These are phyloP conservation scores for Phialemoniopsis sp. DNA, from an alignment of 2,329 filamentous ascomycete genomes.

Conservation along the genomic window DNA sequence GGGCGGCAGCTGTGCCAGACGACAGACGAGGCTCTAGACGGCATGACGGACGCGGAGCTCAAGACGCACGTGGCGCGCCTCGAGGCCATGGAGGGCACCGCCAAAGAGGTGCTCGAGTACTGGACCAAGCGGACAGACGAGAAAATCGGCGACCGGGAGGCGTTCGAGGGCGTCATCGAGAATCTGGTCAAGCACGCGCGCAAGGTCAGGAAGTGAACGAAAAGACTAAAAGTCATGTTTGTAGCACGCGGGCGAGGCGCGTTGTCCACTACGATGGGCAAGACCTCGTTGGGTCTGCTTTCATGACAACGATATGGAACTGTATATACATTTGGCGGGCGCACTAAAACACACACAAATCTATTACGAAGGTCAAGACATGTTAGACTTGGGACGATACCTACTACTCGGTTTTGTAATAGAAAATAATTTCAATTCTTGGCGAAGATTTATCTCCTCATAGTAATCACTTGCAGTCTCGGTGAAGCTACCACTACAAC, in stretches of 20 bases:
- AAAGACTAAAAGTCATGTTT: too few species aligned
- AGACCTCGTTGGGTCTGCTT: too few species aligned
- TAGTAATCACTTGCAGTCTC: too few species aligned
- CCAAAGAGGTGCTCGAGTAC: conserved; percentile 76
- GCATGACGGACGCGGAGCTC: conserved; percentile 76
- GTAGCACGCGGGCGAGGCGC: too few species aligned
- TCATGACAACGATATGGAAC: too few species aligned
- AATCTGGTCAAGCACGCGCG: conserved; percentile 90
- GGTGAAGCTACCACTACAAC: too few species aligned
- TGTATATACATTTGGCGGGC: too few species aligned
- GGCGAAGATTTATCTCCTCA: too few species aligned
- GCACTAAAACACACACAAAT: too few species aligned
- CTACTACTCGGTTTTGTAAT: too few species aligned
- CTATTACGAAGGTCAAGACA: conserved; percentile 8
- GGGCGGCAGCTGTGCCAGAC: conserved; percentile 77
- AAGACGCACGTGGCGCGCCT: conserved; percentile 66
- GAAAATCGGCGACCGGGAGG: conserved; percentile 84
- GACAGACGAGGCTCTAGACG: conserved; percentile 76
- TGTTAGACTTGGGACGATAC: conserved; percentile 9
- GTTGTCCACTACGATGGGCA: too few species aligned
- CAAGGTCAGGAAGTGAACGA: conserved; percentile 74
- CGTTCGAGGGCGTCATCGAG: conserved; percentile 95
- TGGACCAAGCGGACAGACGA: conserved; percentile 86
- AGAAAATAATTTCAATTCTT: conserved; percentile 1
- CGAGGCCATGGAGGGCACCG: conserved; percentile 64